Evolutionary conservation across 2,329 filamentous ascomycete species (phyloP), one percentile per base, ranked within the genome.

Genomic region (Colletotrichum noveboracense): DNA sequence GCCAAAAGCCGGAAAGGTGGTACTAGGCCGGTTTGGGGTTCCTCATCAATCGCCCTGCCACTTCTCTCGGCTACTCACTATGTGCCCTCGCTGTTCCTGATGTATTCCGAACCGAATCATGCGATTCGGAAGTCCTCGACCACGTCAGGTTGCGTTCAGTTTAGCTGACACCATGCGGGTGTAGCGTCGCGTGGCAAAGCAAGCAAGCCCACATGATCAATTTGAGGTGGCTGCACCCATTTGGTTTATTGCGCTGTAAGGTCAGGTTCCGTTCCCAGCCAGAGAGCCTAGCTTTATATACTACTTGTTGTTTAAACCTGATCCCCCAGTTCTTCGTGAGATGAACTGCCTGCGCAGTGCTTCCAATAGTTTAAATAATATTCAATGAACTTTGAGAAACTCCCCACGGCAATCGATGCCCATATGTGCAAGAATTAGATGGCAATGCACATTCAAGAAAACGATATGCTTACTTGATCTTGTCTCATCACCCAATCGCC

Each of bases 71-170:
- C 18, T n/a, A n/a, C 38, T n/a, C 38, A 48, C 2, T 48, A 12
- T n/a, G 5, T 1, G 3, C 9, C 38, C 18, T 12, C 18, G 38
- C 38, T 48, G 3, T n/a, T 2, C 38, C 9, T 12, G 9, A 12
- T n/a, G 38, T 48, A 48, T 48, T 48, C 18, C 38, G 18, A n/a
- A 43, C 1, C 0, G 9, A n/a, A 43, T n/a, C 9, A 2, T 38
- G 7, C 1, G 4, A 4, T n/a, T n/a, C 2, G 1, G 9, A 12
- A 43, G 38, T 12, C 38, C 18, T 12, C 38, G 18, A 12, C 18
- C 1, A 43, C n/a, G 5, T n/a, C 0, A n/a, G 2, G 0, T n/a
- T 43, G 0, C 18, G 12, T 43, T 43, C 8, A 8, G 1, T 5
- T 43, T n/a, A 43, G 18, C 38, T n/a, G 38, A 12, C 38, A 12